Evolutionary conservation across 2,329 filamentous ascomycete species (phyloP), one percentile per base, ranked within the genome.

Genomic region (Talaromyces sp.): DNA sequence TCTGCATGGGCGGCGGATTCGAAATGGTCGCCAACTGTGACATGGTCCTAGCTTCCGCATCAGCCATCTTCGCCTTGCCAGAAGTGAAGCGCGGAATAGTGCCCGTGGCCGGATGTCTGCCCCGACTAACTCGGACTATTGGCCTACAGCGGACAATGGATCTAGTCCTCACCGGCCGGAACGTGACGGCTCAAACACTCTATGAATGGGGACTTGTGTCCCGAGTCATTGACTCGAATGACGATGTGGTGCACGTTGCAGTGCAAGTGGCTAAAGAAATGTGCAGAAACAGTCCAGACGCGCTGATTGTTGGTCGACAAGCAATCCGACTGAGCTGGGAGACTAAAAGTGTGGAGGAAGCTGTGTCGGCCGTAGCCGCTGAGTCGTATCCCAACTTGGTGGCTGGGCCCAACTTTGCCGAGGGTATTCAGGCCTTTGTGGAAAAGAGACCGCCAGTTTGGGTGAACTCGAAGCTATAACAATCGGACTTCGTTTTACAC

Each of bases 11-110:
- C 41, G 91, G 90, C 62, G 91, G 90, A 1, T 88, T 90, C 77
- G 91, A 94, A 80, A 91, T 93, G 79, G 83, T 87, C 13, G 80
- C 90, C 58, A 92, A 92, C 76, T 86, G 85, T 68, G 91, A 95
- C 79, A 79, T 94, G 64, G 84, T 92, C 61, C 68, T 72, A 56
- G 75, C 75, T 3, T 79, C 83, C 2, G 73, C 78, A 3, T 72
- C 74, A 13, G 89, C 90, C 0, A 79, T 77, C 31, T 93, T 94
- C 72, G 86, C 84, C 1, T 80, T 93, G 7, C 90, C 91, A 0
- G 91, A 93, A 77, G 89, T 89, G 1, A 86, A 85, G 67, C 83
- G 87, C 62, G 90, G 90, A 7, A 89, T 92, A 8, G 86, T 89
- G 3, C 87, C 90, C 33, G 81, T 90, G 1, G 90, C 89, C 0